Evolutionary conservation across 495 filamentous ascomycete genomes (phyloP).

Genomic region (Thozetella sp.): DNA sequence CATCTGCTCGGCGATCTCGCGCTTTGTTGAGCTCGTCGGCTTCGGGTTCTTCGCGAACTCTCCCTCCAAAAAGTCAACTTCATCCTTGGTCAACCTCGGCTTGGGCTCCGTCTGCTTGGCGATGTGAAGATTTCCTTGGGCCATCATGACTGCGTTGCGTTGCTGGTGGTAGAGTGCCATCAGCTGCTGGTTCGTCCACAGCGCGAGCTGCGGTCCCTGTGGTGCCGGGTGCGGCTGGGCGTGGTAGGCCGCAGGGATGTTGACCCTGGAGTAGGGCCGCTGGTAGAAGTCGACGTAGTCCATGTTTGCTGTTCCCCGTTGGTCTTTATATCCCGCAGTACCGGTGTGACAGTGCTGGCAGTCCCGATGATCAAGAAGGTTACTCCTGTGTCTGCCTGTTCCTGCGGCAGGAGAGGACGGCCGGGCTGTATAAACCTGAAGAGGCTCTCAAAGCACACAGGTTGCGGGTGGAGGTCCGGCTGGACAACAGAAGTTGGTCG

Average conservation of each 20-base stretch:
- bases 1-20: conserved; percentile 70
- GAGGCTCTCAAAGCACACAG: no score
- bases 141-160: conserved; percentile 25
- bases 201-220: conserved; percentile 19
- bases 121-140: conserved; percentile 23
- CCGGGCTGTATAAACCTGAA: neutral
- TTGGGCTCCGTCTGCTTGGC: conserved; percentile 53
- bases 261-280: conserved; percentile 17
- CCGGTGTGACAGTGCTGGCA: neutral
- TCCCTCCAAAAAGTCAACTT: conserved; percentile 74
- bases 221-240: conserved; percentile 17
- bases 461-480: neutral
- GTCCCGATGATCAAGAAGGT: neutral
- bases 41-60: conserved; percentile 78
- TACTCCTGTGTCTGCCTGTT: no score
- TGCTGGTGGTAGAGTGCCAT: conserved; percentile 28
- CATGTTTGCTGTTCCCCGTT: conserved; percentile 22
- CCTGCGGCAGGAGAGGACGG: neutral
- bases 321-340: neutral
- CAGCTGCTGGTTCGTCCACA: conserved; percentile 24
- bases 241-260: conserved; percentile 17
- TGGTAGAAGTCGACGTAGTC: conserved; percentile 27
- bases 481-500: neutral
- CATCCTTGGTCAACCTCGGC: conserved; percentile 78
- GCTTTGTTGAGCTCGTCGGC: conserved; percentile 76